Base-by-base conservation (phyloP, 2,329 filamentous ascomycete species). In the Piedraia hortae region DNA sequence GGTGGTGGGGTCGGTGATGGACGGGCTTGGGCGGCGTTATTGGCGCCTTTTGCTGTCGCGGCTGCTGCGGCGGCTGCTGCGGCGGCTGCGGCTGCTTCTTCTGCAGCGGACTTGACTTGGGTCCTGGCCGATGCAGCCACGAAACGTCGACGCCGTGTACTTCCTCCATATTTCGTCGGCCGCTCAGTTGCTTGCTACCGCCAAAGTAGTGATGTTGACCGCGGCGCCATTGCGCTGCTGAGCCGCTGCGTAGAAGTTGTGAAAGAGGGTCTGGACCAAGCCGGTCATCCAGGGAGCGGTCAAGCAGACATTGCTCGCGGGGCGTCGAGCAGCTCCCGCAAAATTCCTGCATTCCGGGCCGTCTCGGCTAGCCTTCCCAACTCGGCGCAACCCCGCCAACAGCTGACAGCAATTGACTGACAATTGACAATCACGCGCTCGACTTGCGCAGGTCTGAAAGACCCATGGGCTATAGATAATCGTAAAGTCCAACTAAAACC, bases 91-190 rank as follows among this genome's bases (percentile, higher is more conserved):
- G 16, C 7, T 17, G 7, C 7, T 17, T 7, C 10, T 7, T 7
- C 10, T 17, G 16, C 7, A 10, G 10, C 7, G 16, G 16, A 10
- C 7, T 7, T 17, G 16, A 17, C 16, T 17, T 10, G 16, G 16
- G 7, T 17, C 21, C 21, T 35, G 69, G 63, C 41, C 73, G 71
- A 47, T 85, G 72, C 54, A 88, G 71, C 77, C 77, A 89, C 47
- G 71, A 78, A 40, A 88, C 75, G 48, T 89, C 77, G 39, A 88
- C 62, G 33, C 69, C 68, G 44, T 77, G 66, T 32, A 74, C 62
- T 35, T 71, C 67, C 48, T 82, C 74, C 74, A 82, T 82, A 7
- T 14, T 30, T 14, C 26, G 12, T 19, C 12, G 14, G 16, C 26
- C 10, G 22, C 21, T 14, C 14, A 18, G 5, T 18, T 21, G 18